Percentiles rank a stretch among this genome's conserved stretches.
Evolutionary conservation across 352 stramenopile genomes (phyloP).

Genomic region (Pythium dissimile): DNA sequence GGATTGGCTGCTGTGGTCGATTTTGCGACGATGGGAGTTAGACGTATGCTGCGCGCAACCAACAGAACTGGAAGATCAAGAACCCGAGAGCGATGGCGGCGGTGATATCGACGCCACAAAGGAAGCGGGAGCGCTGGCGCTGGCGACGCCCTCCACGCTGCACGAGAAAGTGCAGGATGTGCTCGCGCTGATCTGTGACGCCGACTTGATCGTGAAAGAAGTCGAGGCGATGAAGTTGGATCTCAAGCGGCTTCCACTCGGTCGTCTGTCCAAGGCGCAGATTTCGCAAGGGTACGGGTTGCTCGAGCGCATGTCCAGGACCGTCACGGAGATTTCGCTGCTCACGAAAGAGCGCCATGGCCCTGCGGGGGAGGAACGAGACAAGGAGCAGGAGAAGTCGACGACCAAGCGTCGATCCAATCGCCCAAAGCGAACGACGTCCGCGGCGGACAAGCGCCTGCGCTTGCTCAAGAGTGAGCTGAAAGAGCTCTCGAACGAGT

Average conservation of each 20-base stretch:
- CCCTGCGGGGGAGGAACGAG: neutral
- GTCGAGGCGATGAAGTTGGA: constrained; percentile 34
- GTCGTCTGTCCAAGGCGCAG: constrained; percentile 47
- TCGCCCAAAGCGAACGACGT: constrained; percentile 24
- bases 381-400: neutral
- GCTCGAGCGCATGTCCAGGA: constrained; percentile 42
- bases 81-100: neutral
- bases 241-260: constrained; percentile 28
- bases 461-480: constrained; percentile 28
- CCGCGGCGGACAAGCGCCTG: constrained; percentile 8
- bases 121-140: neutral
- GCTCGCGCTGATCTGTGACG: constrained; percentile 30
- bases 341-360: constrained; percentile 22
- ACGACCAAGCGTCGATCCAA: constrained; percentile 3
- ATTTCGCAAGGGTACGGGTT: constrained; percentile 60
- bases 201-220: constrained; percentile 30
- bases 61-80: constrained; percentile 22
- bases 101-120: constrained; percentile 8
- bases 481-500: constrained; percentile 55
- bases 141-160: constrained; percentile 9
- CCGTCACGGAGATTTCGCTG: constrained; percentile 36
- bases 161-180: constrained; percentile 20
- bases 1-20: neutral
- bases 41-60: too few relatives aligned
- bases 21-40: neutral